These are phyloP conservation scores for Thermomucor indicae-seudaticae DNA, from an alignment of 371 early-diverging fungal genomes.

Conservation along the genomic window DNA sequence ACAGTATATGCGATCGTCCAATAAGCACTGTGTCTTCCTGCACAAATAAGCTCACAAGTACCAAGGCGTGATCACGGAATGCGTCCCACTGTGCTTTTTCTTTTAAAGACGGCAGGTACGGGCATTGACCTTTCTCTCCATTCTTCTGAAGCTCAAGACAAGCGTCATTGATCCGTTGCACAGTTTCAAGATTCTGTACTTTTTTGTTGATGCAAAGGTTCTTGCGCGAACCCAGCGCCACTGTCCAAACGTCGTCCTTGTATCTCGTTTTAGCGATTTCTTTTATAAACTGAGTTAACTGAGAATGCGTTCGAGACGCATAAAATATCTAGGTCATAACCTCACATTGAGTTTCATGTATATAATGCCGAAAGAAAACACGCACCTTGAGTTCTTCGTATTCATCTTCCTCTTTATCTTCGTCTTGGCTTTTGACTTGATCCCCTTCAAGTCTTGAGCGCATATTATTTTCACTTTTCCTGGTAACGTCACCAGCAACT, in stretches of 20 bases:
- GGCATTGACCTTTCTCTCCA: conserved; percentile 44
- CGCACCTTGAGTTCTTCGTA: conserved; percentile 51
- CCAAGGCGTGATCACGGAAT: conserved; percentile 56
- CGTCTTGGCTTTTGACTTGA: conserved; percentile 23
- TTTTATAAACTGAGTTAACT: conserved; percentile 86
- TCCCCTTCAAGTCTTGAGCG: background rate
- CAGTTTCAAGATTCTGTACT: conserved; percentile 48
- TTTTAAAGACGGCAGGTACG: conserved; percentile 42
- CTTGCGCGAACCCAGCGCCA: conserved; percentile 83
- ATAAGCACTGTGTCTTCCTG: no score
- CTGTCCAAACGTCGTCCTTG: conserved; percentile 50
- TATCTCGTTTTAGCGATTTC: conserved; percentile 84
- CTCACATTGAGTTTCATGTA: background rate
- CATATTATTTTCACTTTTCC: conserved; percentile 5
- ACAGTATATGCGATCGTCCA: background rate
- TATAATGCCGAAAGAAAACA: background rate
- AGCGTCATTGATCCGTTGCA: conserved; percentile 66
- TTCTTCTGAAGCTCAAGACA: conserved; percentile 76
- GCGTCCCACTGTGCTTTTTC: conserved; percentile 44
- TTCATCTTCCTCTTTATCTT: conserved; percentile 32
- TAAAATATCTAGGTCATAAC: conserved; percentile 76
- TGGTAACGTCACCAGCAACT: conserved; percentile 5
- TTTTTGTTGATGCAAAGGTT: conserved; percentile 78
- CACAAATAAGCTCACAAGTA: conserved; percentile 12
- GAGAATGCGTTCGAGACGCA: conserved; percentile 92